Base-by-base conservation (phyloP, 257 asterid species). In the Jacaranda copaia region DNA sequence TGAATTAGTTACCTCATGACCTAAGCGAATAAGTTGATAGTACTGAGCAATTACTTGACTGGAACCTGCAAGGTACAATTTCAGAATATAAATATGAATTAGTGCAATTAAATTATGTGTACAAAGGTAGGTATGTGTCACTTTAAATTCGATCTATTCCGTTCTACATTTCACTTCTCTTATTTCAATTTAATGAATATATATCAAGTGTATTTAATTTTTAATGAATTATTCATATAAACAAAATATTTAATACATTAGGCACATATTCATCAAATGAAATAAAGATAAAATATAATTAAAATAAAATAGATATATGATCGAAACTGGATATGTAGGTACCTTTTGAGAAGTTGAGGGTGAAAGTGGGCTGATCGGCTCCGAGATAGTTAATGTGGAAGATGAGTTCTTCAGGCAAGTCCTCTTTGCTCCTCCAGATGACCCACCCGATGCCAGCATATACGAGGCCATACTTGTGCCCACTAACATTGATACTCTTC, bases 311-410 rank as follows among this genome's bases (percentile, higher is more conserved):
- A n/a, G 6, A 19, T n/a, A n/a, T n/a, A n/a, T 20, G 7, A 18
- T 18, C 10, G 11, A 4, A 8, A 4, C 8, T 4, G 46, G 16
- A 10, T 6, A 42, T 4, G n/a, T 10, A 36, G 19, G 53, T 80
- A 92, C 98, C 98, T 86, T 93, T 93, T 0, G 97, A 93, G 83
- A 93, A 93, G 81, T 93, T 93, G 88, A 91, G 97, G 5, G 98
- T 93, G 87, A 93, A 93, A 55, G 98, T 93, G 67, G 98, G 98
- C 49, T 93, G 98, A 88, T 93, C 98, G 62, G 96, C 85, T 20
- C 98, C 98, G 18, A 93, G 95, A 79, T 93, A 93, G 87, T 93
- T 93, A 18, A 93, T 93, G 76, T 93, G 98, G 63, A 93, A 93
- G 62, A 93, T 87, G 60, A 93, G 93, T 68, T 93, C 98, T 0